phyloP scores from a whole-genome alignment of 2,329 filamentous ascomycete genomes.

The Thielaviopsis ethacetica region DNA sequence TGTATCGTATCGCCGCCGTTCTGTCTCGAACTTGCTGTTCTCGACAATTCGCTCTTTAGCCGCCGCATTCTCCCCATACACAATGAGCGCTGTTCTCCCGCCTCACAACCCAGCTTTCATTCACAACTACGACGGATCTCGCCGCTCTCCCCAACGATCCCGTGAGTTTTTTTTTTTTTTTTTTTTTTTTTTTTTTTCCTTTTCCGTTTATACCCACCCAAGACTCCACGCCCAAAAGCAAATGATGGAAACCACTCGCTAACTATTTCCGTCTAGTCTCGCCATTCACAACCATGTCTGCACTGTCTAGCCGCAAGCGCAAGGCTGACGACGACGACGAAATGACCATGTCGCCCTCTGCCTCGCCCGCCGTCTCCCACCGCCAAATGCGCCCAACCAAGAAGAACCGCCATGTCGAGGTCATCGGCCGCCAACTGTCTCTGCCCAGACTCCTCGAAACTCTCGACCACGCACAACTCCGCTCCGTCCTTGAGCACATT shows the following conservation, averaged over 20 bases:
- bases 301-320: constrained; percentile 46
- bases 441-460: constrained; percentile 77
- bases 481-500: constrained; percentile 74
- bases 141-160: constrained; percentile 37
- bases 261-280: constrained; percentile 16
- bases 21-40: too few species aligned
- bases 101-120: constrained; percentile 38
- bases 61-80: constrained; percentile 14
- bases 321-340: constrained; percentile 78
- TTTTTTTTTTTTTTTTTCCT: too few species aligned
- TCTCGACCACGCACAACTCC: constrained; percentile 68
- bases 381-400: constrained; percentile 54
- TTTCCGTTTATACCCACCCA: constrained; percentile 1
- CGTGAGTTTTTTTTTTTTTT: constrained; percentile 28
- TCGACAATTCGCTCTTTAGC: too few species aligned
- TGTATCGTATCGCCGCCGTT: too few species aligned
- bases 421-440: constrained; percentile 38
- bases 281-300: constrained; percentile 33
- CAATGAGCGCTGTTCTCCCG: constrained; percentile 46
- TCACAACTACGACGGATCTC: constrained; percentile 41
- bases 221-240: too few species aligned
- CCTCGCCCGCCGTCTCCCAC: constrained; percentile 59
- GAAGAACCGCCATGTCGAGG: constrained; percentile 46
- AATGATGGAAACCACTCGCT: not conserved
- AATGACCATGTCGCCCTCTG: constrained; percentile 78